Evolutionary conservation across 257 asterid species (phyloP), one percentile per base, ranked within the genome.

Genomic region (Cynanchum wilfordii): DNA sequence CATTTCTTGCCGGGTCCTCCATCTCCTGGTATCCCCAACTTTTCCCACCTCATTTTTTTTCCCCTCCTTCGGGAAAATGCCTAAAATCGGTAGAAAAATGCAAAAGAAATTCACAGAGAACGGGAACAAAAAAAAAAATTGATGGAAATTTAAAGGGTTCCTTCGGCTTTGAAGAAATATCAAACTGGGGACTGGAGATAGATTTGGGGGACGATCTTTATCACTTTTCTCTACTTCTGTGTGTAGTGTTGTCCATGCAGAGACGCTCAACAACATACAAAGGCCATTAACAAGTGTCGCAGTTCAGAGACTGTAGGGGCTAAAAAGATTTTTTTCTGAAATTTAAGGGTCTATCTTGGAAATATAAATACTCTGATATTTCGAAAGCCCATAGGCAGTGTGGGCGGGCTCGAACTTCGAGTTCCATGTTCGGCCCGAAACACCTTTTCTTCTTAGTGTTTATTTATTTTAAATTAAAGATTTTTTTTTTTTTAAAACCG

Each of bases 1-100:
- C 99, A 95, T 81, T 96, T 85, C 85, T 87, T 88, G 52, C 98
- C 98, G 10, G 98, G 97, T 69, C 97, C 97, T 45, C 73, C 89
- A 36, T 79, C 87, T 62, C 80, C 86, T 75, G 74, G 81, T 65
- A 72, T 63, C 80, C 63, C 84, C 84, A 85, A 81, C 84, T 79
- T 95, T 84, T 92, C 97, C 99, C 98, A 92, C 70, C 90, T 84
- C 97, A 95, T 90, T 47, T 83, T 80, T 40, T 68, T 2, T 29
- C n/a, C n/a, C 38, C 38, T 5, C 30, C 63, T 65, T 24, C 64
- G 67, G 68, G 51, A 68, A 19, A 51, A 58, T 33, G 38, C 49
- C 69, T 11, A 30, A 66, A 72, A 69, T 44, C 59, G 25, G 22
- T 16, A 73, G 36, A 16, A 38, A 24, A 40, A 54, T 51, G 50